These are phyloP conservation scores for Clavispora asparagi DNA, from an alignment of 805 yeast genomes.

Conservation along the genomic window DNA sequence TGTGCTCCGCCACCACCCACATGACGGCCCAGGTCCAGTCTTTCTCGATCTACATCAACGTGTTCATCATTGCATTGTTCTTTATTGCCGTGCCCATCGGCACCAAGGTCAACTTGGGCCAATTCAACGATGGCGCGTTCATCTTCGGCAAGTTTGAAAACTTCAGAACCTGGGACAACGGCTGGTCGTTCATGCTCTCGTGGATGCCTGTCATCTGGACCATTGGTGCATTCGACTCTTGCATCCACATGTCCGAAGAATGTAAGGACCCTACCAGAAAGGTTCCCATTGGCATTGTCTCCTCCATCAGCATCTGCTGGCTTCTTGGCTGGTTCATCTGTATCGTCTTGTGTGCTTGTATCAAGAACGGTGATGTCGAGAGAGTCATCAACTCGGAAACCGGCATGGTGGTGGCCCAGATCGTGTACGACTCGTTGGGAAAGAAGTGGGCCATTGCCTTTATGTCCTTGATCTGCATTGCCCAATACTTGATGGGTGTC, in stretches of 20 bases:
- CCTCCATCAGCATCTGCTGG: conserved; percentile 52
- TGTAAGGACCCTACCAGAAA: conserved; percentile 55
- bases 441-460: conserved; percentile 43
- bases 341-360: conserved; percentile 37
- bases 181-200: conserved; percentile 49
- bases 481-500: conserved; percentile 62
- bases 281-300: conserved; percentile 58
- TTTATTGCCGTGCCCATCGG: conserved; percentile 65
- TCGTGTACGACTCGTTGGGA: conserved; percentile 56
- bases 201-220: conserved; percentile 71
- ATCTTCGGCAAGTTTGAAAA: conserved; percentile 52
- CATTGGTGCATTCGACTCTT: conserved; percentile 64
- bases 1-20: conserved; percentile 53
- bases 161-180: conserved; percentile 49
- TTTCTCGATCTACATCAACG: conserved; percentile 49
- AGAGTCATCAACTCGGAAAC: conserved; percentile 13
- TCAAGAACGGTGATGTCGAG: conserved; percentile 35
- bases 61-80: conserved; percentile 46
- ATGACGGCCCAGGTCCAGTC: conserved; percentile 55
- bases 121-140: conserved; percentile 39
- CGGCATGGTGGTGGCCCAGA: conserved; percentile 62
- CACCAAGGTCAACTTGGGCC: conserved; percentile 19
- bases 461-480: conserved; percentile 49
- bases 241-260: conserved; percentile 67
- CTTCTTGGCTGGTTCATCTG: conserved; percentile 45